phyloP scores from a whole-genome alignment of 805 yeast genomes.

The Kurtzmaniella fragi region DNA sequence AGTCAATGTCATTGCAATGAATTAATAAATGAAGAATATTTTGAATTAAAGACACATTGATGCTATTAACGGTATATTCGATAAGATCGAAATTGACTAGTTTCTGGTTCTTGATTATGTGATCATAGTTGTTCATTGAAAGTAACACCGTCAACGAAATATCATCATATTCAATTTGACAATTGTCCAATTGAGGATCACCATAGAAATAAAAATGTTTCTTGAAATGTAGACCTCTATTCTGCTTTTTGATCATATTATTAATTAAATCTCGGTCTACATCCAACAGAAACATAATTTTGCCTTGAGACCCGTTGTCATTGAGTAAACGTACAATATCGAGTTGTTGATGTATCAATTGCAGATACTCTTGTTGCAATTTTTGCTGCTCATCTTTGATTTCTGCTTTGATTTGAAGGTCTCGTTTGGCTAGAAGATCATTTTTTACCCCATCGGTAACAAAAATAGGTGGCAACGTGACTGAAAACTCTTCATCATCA shows the following conservation, averaged over 20 bases:
- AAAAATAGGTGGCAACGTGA: constrained; percentile 25
- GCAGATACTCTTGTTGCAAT: constrained; percentile 11
- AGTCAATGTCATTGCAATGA: too few relatives aligned
- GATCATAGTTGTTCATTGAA: too few relatives aligned
- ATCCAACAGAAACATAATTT: constrained; percentile 11
- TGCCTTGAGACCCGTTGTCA: constrained; percentile 23
- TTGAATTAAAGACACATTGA: too few relatives aligned
- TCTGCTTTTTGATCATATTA: constrained; percentile 9
- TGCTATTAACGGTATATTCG: too few relatives aligned
- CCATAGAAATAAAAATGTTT: constrained; percentile 20
- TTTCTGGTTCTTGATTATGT: too few relatives aligned
- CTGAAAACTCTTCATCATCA: constrained; percentile 12
- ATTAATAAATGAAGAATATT: too few relatives aligned
- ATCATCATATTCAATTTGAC: too few relatives aligned
- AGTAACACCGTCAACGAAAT: too few relatives aligned
- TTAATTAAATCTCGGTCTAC: constrained; percentile 16
- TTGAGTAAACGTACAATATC: constrained; percentile 22
- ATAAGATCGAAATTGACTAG: too few relatives aligned
- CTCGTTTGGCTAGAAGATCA: constrained; percentile 15
- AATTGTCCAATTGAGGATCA: too few relatives aligned
- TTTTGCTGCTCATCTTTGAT: constrained; percentile 13
- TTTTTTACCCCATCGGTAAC: constrained; percentile 22
- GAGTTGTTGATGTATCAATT: constrained; percentile 9
- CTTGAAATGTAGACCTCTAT: constrained; percentile 6
- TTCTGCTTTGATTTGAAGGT: constrained; percentile 14